phyloP scores from a whole-genome alignment of 805 yeast species.

The Ogataea paraovalis region DNA sequence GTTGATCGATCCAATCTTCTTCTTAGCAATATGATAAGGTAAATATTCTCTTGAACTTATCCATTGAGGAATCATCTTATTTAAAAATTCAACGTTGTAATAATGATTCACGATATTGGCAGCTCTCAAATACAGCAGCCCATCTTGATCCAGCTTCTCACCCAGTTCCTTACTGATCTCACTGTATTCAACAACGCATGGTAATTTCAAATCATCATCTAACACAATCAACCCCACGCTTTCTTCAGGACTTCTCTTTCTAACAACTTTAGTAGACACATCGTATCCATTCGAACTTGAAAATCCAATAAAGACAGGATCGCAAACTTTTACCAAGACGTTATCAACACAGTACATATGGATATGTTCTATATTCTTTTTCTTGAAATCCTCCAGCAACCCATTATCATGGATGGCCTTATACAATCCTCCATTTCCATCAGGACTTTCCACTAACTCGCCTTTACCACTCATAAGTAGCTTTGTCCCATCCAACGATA shows the following conservation, averaged over 20 bases:
- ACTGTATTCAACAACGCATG: slow-evolving; percentile 93
- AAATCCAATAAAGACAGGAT: slow-evolving; percentile 86
- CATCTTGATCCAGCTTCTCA: slow-evolving; percentile 55
- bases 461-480: slow-evolving; percentile 57
- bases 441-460: slow-evolving; percentile 80
- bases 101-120: slow-evolving; percentile 98
- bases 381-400: slow-evolving; percentile 62
- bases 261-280: slow-evolving; percentile 89
- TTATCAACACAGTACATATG: slow-evolving; percentile 98
- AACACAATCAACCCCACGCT: slow-evolving; percentile 88
- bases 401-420: slow-evolving; percentile 67
- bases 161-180: slow-evolving; percentile 79
- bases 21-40: slow-evolving; percentile 94
- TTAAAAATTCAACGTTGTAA: slow-evolving; percentile 75
- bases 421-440: slow-evolving; percentile 97
- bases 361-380: slow-evolving; percentile 75
- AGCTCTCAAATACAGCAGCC: slow-evolving; percentile 73
- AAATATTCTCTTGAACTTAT: slow-evolving; percentile 55
- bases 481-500: slow-evolving; percentile 62
- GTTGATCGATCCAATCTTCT: slow-evolving; percentile 65
- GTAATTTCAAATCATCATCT: slow-evolving; percentile 50
- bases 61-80: slow-evolving; percentile 63
- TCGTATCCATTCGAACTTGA: slow-evolving; percentile 63
- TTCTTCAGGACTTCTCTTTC: slow-evolving; percentile 84
- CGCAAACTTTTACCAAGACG: slow-evolving; percentile 86